Base-by-base conservation (phyloP, 495 filamentous ascomycete species). In the Aspergillus campestris region DNA sequence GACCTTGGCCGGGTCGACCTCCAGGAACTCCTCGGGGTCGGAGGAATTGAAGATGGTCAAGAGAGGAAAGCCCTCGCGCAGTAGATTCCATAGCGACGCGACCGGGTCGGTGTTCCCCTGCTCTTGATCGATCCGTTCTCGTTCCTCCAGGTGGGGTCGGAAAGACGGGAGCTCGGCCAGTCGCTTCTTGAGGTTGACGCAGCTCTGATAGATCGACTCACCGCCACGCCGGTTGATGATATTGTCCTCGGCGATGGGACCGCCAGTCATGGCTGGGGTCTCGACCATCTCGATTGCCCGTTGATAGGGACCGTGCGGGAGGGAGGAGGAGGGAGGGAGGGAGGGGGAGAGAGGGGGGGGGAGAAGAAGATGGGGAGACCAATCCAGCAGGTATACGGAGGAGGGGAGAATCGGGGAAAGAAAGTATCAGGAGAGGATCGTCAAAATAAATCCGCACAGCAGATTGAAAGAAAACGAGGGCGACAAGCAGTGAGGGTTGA, bases 181-280 rank as follows among this genome's bases (percentile, higher is more conserved):
- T 45, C 94, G 78, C 62, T 80, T 78, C 63, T 84, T 84, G 38
- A 97, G 70, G 46, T 82, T 79, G 44, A 92, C 75, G 64, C 94
- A 96, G 61, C 90, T 95, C 65, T 97, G 92, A 58, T 94, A 98
- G 29, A 98, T 80, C 14, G 89, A 95, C 51, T 88, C 84, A 59
- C 92, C 90, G 62, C 89, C 94, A 48, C 79, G 82, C 58, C 86
- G 84, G 65, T 97, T 98, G 71, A 97, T 94, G 65, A 98, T 94
- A 60, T 90, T 94, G 62, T 86, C 76, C 55, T 83, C 84, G 31
- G 86, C 81, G 46, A 89, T 76, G 37, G 77, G 80, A 41, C 74
- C 80, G 50, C 75, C 77, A 50, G 53, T 66, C 51, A 61, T 56
- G 31, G 51, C 46, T 47, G 58, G 59, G 54, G 61, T 48, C 40